These are phyloP conservation scores for Pythium guiyangense DNA, from an alignment of 352 stramenopile species.

Conservation along the genomic window DNA sequence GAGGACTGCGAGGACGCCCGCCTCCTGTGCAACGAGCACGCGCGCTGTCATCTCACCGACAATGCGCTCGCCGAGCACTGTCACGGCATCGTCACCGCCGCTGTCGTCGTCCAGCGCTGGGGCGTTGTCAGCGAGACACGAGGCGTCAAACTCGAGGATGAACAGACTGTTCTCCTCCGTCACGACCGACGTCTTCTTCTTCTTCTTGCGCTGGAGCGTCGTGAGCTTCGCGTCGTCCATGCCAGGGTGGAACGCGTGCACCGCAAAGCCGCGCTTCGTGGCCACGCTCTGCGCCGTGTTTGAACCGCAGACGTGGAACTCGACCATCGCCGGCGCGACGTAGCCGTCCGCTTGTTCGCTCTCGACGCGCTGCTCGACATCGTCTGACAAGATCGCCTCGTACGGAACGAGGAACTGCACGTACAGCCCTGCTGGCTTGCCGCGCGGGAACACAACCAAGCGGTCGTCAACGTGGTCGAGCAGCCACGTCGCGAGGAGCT, in stretches of 20 bases:
- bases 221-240: conserved; percentile 34
- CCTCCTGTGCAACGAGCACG: conserved; percentile 56
- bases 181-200: conserved; percentile 24
- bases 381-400: conserved; percentile 2
- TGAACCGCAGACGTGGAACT: conserved; percentile 43
- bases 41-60: conserved; percentile 39
- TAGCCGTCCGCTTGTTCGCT: conserved; percentile 5
- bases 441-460: conserved; percentile 47
- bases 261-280: conserved; percentile 37
- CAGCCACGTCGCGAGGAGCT: conserved; percentile 29
- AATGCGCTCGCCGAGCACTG: conserved; percentile 27
- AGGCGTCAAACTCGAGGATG: conserved; percentile 39
- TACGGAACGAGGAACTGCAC: conserved; percentile 54
- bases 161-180: conserved; percentile 41
- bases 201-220: conserved; percentile 39
- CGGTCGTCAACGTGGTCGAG: conserved; percentile 31
- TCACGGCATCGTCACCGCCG: neutral
- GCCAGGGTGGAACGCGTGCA: conserved; percentile 42
- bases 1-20: conserved; percentile 48
- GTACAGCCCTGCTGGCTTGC: conserved; percentile 44
- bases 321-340: conserved; percentile 18
- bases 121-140: conserved; percentile 3
- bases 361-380: conserved; percentile 10
- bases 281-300: conserved; percentile 20
- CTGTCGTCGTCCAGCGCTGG: neutral